Percentiles rank a stretch among this genome's conserved stretches.
These are phyloP conservation scores for Hypoxylon fragiforme DNA, from an alignment of 495 filamentous ascomycete genomes.

Conservation along the genomic window DNA sequence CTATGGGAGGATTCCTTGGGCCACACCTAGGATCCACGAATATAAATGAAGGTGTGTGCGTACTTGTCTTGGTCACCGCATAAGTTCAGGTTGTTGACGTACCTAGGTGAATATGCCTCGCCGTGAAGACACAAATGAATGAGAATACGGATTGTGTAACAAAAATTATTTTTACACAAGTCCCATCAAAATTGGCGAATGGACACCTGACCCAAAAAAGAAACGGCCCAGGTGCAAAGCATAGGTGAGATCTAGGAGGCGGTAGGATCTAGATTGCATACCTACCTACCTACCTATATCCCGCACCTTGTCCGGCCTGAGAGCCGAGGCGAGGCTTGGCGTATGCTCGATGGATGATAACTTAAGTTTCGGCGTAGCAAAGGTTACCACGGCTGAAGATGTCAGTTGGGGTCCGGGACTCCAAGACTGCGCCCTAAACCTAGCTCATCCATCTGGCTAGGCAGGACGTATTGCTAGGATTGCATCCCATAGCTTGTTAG, in stretches of 20 bases:
- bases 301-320: constrained; percentile 11
- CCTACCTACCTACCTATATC: too few species aligned
- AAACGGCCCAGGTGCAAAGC: neutral
- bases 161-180: neutral
- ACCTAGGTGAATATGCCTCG: constrained; percentile 19
- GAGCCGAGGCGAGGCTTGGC: constrained; percentile 11
- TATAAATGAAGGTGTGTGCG: constrained; percentile 13
- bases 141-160: neutral
- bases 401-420: constrained; percentile 32
- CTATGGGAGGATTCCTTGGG: constrained; percentile 32
- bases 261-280: neutral
- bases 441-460: constrained; percentile 29
- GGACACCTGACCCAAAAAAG: constrained; percentile 6
- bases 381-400: constrained; percentile 12
- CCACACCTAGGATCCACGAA: constrained; percentile 26
- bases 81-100: constrained; percentile 3
- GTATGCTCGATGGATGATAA: constrained; percentile 3
- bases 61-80: constrained; percentile 13
- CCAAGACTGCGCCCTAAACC: constrained; percentile 27
- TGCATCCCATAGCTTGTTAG: constrained; percentile 17
- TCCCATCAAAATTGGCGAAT: neutral
- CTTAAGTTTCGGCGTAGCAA: constrained; percentile 7
- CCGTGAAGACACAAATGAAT: constrained; percentile 3
- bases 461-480: constrained; percentile 27
- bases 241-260: constrained; percentile 7